A percentile compares a stretch with the other conserved stretches of the same genome.
phyloP scores from a whole-genome alignment of 2,329 filamentous ascomycete genomes.

The Incumbomyces delicatus region DNA sequence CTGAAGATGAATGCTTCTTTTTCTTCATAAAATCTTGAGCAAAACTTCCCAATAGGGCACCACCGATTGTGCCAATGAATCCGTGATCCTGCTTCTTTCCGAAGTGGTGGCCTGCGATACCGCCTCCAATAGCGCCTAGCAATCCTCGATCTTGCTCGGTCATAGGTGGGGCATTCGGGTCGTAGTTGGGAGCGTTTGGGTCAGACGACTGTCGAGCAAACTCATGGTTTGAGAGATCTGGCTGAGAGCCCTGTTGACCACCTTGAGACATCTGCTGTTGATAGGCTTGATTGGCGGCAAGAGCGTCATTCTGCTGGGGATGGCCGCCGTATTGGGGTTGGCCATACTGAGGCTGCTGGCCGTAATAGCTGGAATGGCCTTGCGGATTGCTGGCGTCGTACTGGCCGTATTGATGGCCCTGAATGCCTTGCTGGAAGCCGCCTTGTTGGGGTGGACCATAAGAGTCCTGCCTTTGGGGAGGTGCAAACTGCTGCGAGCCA shows the following conservation, averaged over 20 bases:
- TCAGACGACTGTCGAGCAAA: constrained; percentile 16
- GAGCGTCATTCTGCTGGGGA: constrained; percentile 13
- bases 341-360: constrained; percentile 14
- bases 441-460: constrained; percentile 30
- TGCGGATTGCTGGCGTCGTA: constrained; percentile 28
- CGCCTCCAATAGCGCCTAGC: constrained; percentile 47
- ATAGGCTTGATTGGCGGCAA: constrained; percentile 6
- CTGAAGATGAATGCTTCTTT: constrained; percentile 24
- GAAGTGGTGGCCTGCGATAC: constrained; percentile 46
- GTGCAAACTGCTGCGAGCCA: constrained; percentile 33
- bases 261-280: constrained; percentile 10
- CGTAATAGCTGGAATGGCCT: constrained; percentile 29
- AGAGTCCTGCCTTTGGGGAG: constrained; percentile 31
- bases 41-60: constrained; percentile 47
- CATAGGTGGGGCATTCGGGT: constrained; percentile 32
- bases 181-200: constrained; percentile 25
- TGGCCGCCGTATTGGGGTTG: constrained; percentile 16
- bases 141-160: constrained; percentile 48
- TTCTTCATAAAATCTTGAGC: constrained; percentile 46
- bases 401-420: constrained; percentile 25
- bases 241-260: constrained; percentile 8
- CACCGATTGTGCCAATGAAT: constrained; percentile 48
- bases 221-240: constrained; percentile 16
- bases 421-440: constrained; percentile 40
- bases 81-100: constrained; percentile 50